Base-by-base conservation (phyloP, 2,329 filamentous ascomycete species). In the Fusarium temperatum region DNA sequence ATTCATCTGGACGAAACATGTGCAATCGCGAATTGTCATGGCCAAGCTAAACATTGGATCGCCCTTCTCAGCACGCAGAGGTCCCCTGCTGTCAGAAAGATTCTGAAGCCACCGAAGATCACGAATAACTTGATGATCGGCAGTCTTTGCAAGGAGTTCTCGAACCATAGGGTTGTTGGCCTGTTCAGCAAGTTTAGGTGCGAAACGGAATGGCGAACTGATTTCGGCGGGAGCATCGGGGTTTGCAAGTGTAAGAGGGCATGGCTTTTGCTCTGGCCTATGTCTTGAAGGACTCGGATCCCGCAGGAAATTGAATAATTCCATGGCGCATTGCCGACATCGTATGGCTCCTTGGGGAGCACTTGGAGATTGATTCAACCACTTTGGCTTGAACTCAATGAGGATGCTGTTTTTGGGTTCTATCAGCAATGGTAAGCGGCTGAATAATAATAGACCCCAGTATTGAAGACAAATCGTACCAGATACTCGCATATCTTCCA, bases 301-400 rank as follows among this genome's bases (percentile, higher is more conserved):
- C 47, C 75, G 78, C 56, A 83, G 62, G 42, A 81, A 79, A 62
- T 82, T 82, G 57, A 79, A 79, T 55, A 85, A 78, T 70, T 84
- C 82, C 51, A 84, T 84, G 42, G 94, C 94, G 80, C 94, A 96
- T 44, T 92, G 94, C 38, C 94, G 90, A 82, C 94, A 96, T 57
- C 92, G 87, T 57, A 85, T 87, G 45, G 92, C 89, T 35, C 83
- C 82, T 0, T 79, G 32, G 3, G 93, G 94, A 0, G 93, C 93
- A 42, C 89, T 90, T 8, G 91, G 93, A 5, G 93, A 95, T 80
- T 95, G 93, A 14, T 87, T 84, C 32, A 96, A 88, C 94, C 94
- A 96, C 82, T 96, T 96, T 20, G 94, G 93, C 80, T 96, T 96
- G 83, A 96, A 92, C 80, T 96, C 93, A 63, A 93, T 84, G 38